Conservation (phyloP, 1,284 basidiomycete species). For the Xerocomus nothofagi region DNA sequence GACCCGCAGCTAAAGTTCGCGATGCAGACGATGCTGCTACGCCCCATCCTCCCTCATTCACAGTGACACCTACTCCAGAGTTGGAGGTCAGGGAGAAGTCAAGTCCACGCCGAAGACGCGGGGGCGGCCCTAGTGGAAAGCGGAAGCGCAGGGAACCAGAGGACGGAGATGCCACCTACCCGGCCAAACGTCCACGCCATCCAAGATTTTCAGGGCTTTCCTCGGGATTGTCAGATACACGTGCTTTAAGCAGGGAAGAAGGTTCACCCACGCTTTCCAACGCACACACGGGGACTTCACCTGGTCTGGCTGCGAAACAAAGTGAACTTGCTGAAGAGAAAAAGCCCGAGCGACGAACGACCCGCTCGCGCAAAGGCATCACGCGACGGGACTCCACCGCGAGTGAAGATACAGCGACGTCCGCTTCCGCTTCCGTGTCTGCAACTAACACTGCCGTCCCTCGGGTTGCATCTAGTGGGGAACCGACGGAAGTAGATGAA, state of each 20-base stretch:
- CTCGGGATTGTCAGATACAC: constrained; percentile 15
- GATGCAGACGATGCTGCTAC: constrained; percentile 40
- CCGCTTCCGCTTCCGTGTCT: constrained; percentile 34
- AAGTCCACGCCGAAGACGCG: constrained; percentile 44
- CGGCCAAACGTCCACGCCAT: constrained; percentile 63
- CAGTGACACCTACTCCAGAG: constrained; percentile 23
- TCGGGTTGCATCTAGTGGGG: constrained; percentile 18
- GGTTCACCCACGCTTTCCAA: constrained; percentile 32
- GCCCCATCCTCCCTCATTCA: constrained; percentile 17
- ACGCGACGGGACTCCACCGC: constrained; percentile 42
- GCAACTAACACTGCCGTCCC: constrained; percentile 17
- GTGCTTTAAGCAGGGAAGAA: constrained; percentile 27
- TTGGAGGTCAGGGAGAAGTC: constrained; percentile 37
- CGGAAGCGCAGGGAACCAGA: constrained; percentile 61
- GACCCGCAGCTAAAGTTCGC: constrained; percentile 52
- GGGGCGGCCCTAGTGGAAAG: constrained; percentile 44
- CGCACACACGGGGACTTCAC: constrained; percentile 23
- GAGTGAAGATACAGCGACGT: constrained; percentile 41
- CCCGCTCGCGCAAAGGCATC: constrained; percentile 42
- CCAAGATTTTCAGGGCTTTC: constrained; percentile 39
- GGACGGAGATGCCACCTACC: constrained; percentile 65
- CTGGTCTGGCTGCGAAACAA: constrained; percentile 20
- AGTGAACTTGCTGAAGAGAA: constrained; percentile 28
- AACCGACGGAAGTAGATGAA: constrained; percentile 17
- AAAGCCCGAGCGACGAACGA: constrained; percentile 45